Conservation (phyloP, 257 asterid species). For the Forsythia suspensa region DNA sequence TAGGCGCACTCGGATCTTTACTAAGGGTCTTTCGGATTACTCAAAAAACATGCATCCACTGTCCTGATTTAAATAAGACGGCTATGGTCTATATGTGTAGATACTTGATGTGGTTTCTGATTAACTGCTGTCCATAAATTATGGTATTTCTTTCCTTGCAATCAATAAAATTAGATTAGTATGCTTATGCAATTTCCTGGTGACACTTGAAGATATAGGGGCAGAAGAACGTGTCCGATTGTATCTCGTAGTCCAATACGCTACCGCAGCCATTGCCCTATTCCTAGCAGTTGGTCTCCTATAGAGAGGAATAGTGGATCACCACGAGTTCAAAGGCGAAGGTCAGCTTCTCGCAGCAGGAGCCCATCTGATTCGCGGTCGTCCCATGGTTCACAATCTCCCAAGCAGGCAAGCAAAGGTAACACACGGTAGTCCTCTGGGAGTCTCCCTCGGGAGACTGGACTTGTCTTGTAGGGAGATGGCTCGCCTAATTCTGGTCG, state of each 20-base stretch:
- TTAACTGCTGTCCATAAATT: no score
- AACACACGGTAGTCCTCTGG: slow-evolving; percentile 38
- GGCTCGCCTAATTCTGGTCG: slow-evolving; percentile 46
- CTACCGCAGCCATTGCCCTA: slow-evolving; percentile 63
- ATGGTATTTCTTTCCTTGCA: no score
- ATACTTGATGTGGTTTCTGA: no score
- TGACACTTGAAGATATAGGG: slow-evolving; percentile 60
- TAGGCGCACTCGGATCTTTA: no score
- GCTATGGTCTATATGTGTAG: no score
- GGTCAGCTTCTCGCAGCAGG: slow-evolving; percentile 59
- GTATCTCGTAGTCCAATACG: slow-evolving; percentile 80
- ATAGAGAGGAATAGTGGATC: slow-evolving; percentile 55
- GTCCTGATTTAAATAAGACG: no score
- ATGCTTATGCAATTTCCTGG: not conserved
- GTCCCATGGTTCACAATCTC: slow-evolving; percentile 35
- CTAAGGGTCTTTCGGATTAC: no score
- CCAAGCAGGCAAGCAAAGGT: slow-evolving; percentile 32
- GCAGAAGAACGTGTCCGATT: slow-evolving; percentile 72
- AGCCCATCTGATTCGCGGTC: slow-evolving; percentile 45
- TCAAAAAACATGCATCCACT: no score
- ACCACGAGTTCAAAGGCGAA: slow-evolving; percentile 49
- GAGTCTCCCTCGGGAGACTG: slow-evolving; percentile 39
- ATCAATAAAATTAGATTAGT: no score
- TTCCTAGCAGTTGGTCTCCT: slow-evolving; percentile 73
- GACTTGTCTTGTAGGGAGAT: slow-evolving; percentile 51